Percentiles rank a stretch among this genome's conserved stretches.
These are phyloP conservation scores for Cordyceps militaris DNA, from an alignment of 2,329 filamentous ascomycete species.

Conservation along the genomic window DNA sequence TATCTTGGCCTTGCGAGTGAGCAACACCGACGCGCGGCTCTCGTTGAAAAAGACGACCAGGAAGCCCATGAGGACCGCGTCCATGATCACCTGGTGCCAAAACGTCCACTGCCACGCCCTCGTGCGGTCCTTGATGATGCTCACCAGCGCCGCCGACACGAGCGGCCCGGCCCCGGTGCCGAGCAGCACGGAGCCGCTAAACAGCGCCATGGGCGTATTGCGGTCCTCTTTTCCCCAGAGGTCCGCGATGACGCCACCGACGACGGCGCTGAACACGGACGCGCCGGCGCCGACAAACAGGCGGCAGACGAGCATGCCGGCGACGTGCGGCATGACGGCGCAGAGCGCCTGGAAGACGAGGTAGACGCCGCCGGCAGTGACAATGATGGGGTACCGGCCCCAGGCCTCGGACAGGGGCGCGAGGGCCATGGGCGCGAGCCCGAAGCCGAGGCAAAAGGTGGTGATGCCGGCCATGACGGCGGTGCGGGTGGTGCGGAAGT, in stretches of 20 bases:
- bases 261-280: conserved; percentile 77
- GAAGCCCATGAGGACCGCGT: conserved; percentile 50
- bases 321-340: conserved; percentile 60
- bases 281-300: conserved; percentile 73
- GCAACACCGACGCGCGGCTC: conserved; percentile 71
- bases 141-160: conserved; percentile 60
- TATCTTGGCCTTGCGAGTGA: conserved; percentile 64
- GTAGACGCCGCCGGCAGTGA: conserved; percentile 65
- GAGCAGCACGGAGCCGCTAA: conserved; percentile 69
- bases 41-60: conserved; percentile 70
- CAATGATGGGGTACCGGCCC: conserved; percentile 76
- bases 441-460: conserved; percentile 75
- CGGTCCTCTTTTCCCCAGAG: conserved; percentile 71
- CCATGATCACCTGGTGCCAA: conserved; percentile 72
- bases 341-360: conserved; percentile 65
- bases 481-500: conserved; percentile 59
- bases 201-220: conserved; percentile 86
- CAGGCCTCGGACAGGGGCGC: conserved; percentile 86
- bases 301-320: conserved; percentile 67
- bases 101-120: conserved; percentile 79
- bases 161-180: conserved; percentile 77
- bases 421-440: conserved; percentile 75
- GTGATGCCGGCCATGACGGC: conserved; percentile 71
- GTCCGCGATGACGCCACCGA: conserved; percentile 86
- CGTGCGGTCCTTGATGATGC: conserved; percentile 41